Conservation (phyloP, 148 eudicot species). For the Pouteria glomerata region DNA sequence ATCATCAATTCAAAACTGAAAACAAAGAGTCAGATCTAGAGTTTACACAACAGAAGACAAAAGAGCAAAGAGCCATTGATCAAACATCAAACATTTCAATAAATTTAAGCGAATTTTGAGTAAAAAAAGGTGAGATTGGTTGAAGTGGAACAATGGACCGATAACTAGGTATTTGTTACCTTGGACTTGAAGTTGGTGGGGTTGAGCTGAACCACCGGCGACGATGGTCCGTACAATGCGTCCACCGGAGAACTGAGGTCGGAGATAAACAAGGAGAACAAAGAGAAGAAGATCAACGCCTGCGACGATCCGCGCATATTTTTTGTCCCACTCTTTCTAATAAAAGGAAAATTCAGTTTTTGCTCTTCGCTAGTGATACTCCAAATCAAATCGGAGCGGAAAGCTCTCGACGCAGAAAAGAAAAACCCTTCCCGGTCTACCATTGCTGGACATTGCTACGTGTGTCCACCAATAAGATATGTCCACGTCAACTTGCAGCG, state of each 20-base stretch:
- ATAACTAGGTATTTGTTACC: constrained; percentile 27
- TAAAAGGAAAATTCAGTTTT: neutral
- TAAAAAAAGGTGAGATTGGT: too few relatives aligned
- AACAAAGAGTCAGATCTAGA: constrained; percentile 8
- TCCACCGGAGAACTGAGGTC: constrained; percentile 20
- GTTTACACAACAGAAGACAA: too few relatives aligned
- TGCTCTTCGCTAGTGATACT: too few relatives aligned
- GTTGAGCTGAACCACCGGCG: constrained; percentile 80
- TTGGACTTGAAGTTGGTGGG: constrained; percentile 86
- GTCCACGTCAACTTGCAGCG: constrained; percentile 24
- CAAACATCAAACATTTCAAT: neutral
- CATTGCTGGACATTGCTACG: constrained; percentile 23
- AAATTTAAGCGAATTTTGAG: neutral
- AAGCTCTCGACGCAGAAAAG: constrained; percentile 13
- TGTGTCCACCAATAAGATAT: constrained; percentile 31
- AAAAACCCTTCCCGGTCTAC: constrained; percentile 20
- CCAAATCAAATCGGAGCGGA: constrained; percentile 9
- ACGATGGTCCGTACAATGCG: constrained; percentile 72
- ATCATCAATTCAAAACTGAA: neutral
- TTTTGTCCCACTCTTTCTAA: constrained; percentile 14
- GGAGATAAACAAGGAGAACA: constrained; percentile 15
- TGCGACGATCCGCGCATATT: constrained; percentile 12
- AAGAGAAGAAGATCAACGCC: neutral
- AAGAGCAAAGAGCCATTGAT: neutral
- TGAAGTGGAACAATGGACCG: too few relatives aligned